A percentile compares a stretch with the other conserved stretches of the same genome.
Evolutionary conservation across 768 basidiomycete genomes (phyloP).

Genomic region (Neoboletus subvelutipes): DNA sequence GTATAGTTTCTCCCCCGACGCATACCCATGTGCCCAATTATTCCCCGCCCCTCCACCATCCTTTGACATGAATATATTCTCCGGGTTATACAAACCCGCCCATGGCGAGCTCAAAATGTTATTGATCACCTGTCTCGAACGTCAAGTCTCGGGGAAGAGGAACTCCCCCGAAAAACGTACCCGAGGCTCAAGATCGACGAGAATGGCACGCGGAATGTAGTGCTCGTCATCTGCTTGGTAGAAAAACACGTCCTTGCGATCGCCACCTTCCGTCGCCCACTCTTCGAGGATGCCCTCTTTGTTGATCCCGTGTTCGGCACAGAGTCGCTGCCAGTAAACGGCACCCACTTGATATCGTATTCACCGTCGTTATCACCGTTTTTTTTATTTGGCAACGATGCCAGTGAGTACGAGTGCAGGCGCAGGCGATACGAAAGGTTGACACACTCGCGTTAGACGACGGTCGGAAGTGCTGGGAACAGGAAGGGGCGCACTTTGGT

Average conservation of each 20-base stretch:
- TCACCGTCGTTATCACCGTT: not conserved
- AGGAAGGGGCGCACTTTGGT: conserved; percentile 64
- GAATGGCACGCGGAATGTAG: conserved; percentile 95
- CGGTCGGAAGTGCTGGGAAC: not conserved
- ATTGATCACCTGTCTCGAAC: conserved; percentile 98
- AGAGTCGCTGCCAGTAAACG: conserved; percentile 97
- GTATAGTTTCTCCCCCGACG: conserved; percentile 85
- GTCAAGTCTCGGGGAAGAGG: too few relatives aligned
- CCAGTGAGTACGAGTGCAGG: not conserved
- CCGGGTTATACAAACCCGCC: conserved; percentile 89
- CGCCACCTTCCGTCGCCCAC: conserved; percentile 93
- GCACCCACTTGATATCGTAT: conserved; percentile 69
- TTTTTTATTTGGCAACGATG: too few relatives aligned
- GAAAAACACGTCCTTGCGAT: conserved; percentile 99
- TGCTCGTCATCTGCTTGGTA: conserved; percentile 99
- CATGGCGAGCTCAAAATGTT: conserved; percentile 88
- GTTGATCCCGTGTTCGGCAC: conserved; percentile 97
- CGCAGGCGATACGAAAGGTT: not conserved
- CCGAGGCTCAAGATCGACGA: conserved; percentile 94
- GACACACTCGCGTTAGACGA: conserved; percentile 2
- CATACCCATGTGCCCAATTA: conserved; percentile 97
- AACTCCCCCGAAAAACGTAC: conserved; percentile 45
- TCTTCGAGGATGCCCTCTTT: conserved; percentile 95
- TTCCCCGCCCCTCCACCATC: conserved; percentile 99
- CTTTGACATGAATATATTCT: conserved; percentile 94